These are phyloP conservation scores for Phanerochaete sordida DNA, from an alignment of 768 basidiomycete species.

Conservation along the genomic window DNA sequence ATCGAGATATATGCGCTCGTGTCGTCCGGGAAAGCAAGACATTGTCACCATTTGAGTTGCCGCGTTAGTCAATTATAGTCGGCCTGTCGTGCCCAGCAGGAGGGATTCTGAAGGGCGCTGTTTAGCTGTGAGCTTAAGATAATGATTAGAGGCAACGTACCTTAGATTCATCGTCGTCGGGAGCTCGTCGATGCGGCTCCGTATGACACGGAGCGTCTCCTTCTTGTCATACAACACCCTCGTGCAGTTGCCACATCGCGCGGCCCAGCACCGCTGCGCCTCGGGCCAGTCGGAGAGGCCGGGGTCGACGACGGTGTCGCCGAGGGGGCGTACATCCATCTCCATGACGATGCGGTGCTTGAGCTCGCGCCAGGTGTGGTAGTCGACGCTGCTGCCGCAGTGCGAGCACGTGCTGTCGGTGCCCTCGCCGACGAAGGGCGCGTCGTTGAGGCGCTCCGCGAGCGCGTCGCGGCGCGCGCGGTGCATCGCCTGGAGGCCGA, in stretches of 20 bases:
- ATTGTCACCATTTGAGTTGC: too few relatives aligned
- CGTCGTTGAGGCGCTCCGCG: constrained; percentile 45
- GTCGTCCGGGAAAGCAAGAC: too few relatives aligned
- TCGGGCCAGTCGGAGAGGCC: constrained; percentile 55
- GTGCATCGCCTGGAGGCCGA: constrained; percentile 55
- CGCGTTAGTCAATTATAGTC: background rate
- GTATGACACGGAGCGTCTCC: constrained; percentile 51
- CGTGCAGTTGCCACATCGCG: constrained; percentile 49
- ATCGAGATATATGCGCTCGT: too few relatives aligned
- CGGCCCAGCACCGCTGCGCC: constrained; percentile 59
- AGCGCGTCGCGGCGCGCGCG: constrained; percentile 47
- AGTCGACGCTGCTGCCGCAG: constrained; percentile 47
- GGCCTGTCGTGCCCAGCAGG: background rate
- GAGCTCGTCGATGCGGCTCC: constrained; percentile 49
- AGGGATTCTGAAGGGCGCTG: background rate
- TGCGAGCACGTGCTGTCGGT: constrained; percentile 50
- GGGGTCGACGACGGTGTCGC: constrained; percentile 48
- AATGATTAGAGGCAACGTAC: background rate
- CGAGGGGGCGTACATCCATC: constrained; percentile 56
- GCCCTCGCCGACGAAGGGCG: constrained; percentile 53
- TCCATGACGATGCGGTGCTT: constrained; percentile 54
- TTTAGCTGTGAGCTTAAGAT: too few relatives aligned
- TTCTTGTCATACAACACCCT: constrained; percentile 53
- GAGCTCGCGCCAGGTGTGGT: constrained; percentile 63
- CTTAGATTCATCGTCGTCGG: constrained; percentile 27